Evolutionary conservation across 306 rosid species (phyloP).

Genomic region (Lathyrus oleraceus): DNA sequence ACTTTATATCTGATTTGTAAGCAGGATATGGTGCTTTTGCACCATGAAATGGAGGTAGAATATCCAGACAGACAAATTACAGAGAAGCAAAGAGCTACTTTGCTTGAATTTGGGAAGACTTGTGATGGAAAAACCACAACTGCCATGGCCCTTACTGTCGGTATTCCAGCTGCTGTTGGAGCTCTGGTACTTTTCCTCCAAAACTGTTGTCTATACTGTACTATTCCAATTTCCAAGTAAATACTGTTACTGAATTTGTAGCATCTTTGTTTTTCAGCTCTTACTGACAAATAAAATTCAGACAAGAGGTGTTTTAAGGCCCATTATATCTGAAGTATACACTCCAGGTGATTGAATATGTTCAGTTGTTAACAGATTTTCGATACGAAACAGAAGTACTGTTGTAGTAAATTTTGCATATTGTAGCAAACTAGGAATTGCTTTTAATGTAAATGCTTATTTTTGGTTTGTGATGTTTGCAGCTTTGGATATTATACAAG

Average conservation of each 20-base stretch:
- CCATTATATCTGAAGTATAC: slow-evolving; percentile 75
- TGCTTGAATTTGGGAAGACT: slow-evolving; percentile 79
- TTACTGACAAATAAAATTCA: slow-evolving; percentile 75
- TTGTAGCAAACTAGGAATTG: background rate
- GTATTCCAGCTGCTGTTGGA: slow-evolving; percentile 82
- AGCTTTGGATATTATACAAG: slow-evolving; percentile 75
- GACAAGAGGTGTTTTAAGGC: slow-evolving; percentile 92
- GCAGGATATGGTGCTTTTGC: slow-evolving; percentile 97
- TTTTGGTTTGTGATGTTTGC: slow-evolving; percentile 42
- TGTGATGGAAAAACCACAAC: slow-evolving; percentile 59
- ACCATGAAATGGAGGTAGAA: slow-evolving; percentile 86
- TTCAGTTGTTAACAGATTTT: too few relatives aligned
- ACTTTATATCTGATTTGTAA: slow-evolving; percentile 32
- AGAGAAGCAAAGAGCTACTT: slow-evolving; percentile 77
- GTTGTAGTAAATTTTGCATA: slow-evolving; percentile 3
- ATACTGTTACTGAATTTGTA: slow-evolving; percentile 15
- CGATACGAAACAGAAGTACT: background rate
- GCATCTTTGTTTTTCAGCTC: slow-evolving; percentile 58
- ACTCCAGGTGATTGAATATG: slow-evolving; percentile 55
- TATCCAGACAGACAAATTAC: slow-evolving; percentile 54
- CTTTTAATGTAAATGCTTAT: slow-evolving; percentile 11
- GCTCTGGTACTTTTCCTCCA: slow-evolving; percentile 65
- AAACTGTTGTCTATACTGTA: slow-evolving; percentile 15
- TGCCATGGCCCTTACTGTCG: slow-evolving; percentile 97
- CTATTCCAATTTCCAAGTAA: slow-evolving; percentile 11